Evolutionary conservation across 441 rosid genomes (phyloP).

Genomic region (Theobroma grandiflorum): DNA sequence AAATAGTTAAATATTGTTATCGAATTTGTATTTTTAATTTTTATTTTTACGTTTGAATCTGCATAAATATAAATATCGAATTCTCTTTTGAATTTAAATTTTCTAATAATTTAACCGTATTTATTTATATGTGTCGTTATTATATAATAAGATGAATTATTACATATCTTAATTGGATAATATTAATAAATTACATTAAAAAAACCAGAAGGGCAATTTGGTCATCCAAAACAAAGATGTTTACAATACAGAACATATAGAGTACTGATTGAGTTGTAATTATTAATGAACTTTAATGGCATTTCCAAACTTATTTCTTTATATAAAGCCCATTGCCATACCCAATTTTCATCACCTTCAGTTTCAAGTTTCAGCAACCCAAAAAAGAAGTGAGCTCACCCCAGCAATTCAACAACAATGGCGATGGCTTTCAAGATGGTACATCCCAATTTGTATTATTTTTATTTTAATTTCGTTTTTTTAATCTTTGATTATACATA

Average conservation of each 20-base stretch:
- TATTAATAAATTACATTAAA: too few species aligned
- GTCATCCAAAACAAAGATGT: neutral
- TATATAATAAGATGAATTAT: too few species aligned
- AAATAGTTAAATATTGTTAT: too few species aligned
- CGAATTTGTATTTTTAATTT: too few species aligned
- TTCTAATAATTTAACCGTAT: too few species aligned
- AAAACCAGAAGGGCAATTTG: constrained; percentile 9
- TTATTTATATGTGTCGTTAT: too few species aligned
- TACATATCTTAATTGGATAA: too few species aligned
- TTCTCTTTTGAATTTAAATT: too few species aligned
- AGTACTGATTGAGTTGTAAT: constrained; percentile 39
- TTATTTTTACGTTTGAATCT: too few species aligned
- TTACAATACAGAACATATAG: neutral
- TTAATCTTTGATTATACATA: neutral
- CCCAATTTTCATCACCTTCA: constrained; percentile 15
- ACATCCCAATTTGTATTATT: neutral
- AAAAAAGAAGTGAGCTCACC: neutral
- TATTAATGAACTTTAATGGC: constrained; percentile 34
- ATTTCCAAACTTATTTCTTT: constrained; percentile 19
- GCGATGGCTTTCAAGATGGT: constrained; percentile 99
- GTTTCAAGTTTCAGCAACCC: neutral
- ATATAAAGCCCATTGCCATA: constrained; percentile 34
- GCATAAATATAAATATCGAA: too few species aligned
- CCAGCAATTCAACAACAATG: constrained; percentile 52
- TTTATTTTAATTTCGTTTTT: neutral